Conservation (phyloP, 805 yeast species). For the Isabelozyma rhagii region DNA sequence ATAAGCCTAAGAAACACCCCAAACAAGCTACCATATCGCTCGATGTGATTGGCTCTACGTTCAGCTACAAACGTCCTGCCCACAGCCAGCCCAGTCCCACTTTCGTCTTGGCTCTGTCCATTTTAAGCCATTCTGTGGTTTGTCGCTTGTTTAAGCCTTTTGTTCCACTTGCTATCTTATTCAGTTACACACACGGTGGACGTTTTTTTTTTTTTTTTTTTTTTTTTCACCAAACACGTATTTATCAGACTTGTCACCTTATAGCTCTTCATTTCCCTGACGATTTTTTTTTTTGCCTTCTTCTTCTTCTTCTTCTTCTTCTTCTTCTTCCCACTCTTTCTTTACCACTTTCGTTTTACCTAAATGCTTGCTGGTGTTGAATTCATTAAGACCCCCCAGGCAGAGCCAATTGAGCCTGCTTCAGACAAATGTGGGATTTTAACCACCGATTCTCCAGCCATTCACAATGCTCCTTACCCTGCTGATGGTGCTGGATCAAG, state of each 20-base stretch:
- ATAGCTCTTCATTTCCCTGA: neutral
- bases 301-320: slow-evolving; percentile 1
- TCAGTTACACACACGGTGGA: neutral
- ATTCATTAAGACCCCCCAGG: slow-evolving; percentile 58
- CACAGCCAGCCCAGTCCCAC: too few species aligned
- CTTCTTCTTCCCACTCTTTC: neutral
- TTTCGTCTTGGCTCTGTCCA: too few species aligned
- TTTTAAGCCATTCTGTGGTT: neutral
- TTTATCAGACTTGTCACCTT: neutral
- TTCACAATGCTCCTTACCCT: slow-evolving; percentile 81
- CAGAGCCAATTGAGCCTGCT: slow-evolving; percentile 27
- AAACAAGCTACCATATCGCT: too few species aligned
- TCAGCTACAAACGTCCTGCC: too few species aligned
- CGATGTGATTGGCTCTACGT: too few species aligned
- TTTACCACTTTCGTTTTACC: neutral
- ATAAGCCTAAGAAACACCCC: too few species aligned
- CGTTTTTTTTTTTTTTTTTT: neutral
- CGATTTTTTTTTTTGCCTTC: neutral
- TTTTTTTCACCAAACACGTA: neutral
- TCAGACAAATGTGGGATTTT: slow-evolving; percentile 31
- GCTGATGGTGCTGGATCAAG: slow-evolving; percentile 90
- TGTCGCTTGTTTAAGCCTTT: neutral
- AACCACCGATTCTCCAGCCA: slow-evolving; percentile 56
- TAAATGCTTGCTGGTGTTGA: slow-evolving; percentile 42
- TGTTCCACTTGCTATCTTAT: neutral